These are phyloP conservation scores for Chlamydomonas reinhardtii DNA, from an alignment of 163 green algal species.

Conservation along the genomic window DNA sequence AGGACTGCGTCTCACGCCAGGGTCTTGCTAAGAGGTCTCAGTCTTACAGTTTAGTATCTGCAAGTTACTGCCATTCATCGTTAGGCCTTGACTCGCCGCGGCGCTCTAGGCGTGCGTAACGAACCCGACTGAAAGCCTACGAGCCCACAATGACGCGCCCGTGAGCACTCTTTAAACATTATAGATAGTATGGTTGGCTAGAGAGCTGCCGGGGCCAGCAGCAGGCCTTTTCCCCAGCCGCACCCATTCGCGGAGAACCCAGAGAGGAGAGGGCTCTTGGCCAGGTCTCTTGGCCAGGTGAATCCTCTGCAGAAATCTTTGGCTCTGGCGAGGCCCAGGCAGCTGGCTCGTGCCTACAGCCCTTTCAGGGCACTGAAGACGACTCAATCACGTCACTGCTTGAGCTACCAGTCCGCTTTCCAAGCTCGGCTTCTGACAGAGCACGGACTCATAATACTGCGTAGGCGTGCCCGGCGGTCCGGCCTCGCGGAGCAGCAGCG, in stretches of 20 bases:
- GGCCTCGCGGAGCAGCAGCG: constrained; percentile 21
- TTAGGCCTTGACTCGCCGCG: no score
- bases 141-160: neutral
- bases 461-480: constrained; percentile 14
- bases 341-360: no score
- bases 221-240: no score
- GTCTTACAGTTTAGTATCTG: no score
- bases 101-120: no score
- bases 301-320: constrained; percentile 4
- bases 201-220: neutral
- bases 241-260: neutral
- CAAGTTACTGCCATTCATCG: no score
- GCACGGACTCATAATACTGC: constrained; percentile 1
- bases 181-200: constrained; percentile 24
- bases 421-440: neutral
- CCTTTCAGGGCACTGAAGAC: no score
- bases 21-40: no score
- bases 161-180: neutral
- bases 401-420: no score
- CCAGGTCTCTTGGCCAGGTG: constrained; percentile 29
- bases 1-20: no score
- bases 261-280: constrained; percentile 12
- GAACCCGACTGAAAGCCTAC: no score
- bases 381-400: no score
- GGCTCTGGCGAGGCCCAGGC: neutral